phyloP scores from a whole-genome alignment of 1,284 basidiomycete species.

The Lentinula novae-zelandiae region DNA sequence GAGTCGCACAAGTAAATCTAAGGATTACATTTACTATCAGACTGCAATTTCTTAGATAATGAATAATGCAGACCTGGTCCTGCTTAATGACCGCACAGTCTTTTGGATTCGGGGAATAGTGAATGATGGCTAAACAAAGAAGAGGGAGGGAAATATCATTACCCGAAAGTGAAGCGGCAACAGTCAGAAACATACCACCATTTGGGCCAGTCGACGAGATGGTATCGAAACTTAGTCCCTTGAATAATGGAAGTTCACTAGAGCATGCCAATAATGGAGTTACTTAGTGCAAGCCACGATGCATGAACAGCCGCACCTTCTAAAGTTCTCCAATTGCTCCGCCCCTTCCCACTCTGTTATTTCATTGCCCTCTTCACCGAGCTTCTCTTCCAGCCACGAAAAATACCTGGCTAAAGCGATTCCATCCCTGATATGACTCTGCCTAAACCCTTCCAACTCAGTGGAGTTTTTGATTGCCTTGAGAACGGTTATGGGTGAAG shows the following conservation, averaged over 20 bases:
- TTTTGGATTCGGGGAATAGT: constrained; percentile 81
- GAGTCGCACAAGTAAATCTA: constrained; percentile 95
- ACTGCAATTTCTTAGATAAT: constrained; percentile 1
- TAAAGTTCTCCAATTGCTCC: constrained; percentile 73
- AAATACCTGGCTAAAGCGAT: constrained; percentile 87
- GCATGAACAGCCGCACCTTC: constrained; percentile 44
- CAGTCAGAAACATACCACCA: constrained; percentile 52
- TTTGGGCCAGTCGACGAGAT: constrained; percentile 91
- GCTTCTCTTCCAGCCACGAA: constrained; percentile 89
- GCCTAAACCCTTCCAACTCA: constrained; percentile 89
- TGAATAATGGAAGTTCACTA: constrained; percentile 75
- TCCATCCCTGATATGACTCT: constrained; percentile 88
- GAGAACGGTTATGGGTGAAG: constrained; percentile 77
- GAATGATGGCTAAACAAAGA: constrained; percentile 76
- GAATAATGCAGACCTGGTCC: constrained; percentile 50
- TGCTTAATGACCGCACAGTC: constrained; percentile 74
- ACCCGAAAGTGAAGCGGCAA: background rate
- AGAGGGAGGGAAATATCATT: background rate
- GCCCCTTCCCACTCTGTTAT: constrained; percentile 84
- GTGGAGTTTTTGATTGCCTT: constrained; percentile 89
- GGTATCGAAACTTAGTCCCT: constrained; percentile 87
- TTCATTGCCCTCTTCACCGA: constrained; percentile 55
- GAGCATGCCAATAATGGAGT: background rate
- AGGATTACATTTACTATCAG: background rate
- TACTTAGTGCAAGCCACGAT: background rate